Evolutionary conservation across 805 yeast genomes (phyloP).

Genomic region (Yarrowia deformans): DNA sequence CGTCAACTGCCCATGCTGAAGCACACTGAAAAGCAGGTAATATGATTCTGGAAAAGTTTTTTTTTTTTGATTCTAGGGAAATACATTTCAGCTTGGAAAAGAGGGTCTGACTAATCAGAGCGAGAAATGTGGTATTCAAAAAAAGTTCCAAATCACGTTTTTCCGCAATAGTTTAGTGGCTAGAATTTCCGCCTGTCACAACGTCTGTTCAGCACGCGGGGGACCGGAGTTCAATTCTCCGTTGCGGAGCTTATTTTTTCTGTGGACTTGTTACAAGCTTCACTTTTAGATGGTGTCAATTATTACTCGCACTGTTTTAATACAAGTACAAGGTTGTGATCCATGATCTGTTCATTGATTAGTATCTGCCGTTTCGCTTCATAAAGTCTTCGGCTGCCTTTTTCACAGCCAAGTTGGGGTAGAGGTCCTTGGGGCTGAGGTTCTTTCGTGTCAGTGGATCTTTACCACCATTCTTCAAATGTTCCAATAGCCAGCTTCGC

Average conservation of each 20-base stretch:
- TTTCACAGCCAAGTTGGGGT: constrained; percentile 54
- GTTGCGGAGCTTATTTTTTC: constrained; percentile 24
- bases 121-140: not conserved
- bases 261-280: no score
- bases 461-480: constrained; percentile 50
- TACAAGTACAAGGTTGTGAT: no score
- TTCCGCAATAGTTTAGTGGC: constrained; percentile 52
- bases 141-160: not conserved
- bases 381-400: constrained; percentile 51
- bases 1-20: no score
- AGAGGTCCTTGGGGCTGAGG: constrained; percentile 50
- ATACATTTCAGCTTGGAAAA: no score
- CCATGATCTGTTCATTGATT: not conserved
- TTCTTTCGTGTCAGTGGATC: constrained; percentile 56
- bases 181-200: constrained; percentile 53
- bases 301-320: no score
- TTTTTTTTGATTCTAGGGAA: no score
- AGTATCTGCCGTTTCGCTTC: constrained; percentile 10
- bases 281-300: no score
- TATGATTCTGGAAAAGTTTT: no score
- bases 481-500: constrained; percentile 52
- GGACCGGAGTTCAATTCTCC: constrained; percentile 37
- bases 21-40: no score
- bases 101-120: not conserved
- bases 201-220: constrained; percentile 35